Percentiles rank a stretch among this genome's conserved stretches.
Conservation (phyloP, 2,329 filamentous ascomycete genomes). For the Lachnellula subtilissima region DNA sequence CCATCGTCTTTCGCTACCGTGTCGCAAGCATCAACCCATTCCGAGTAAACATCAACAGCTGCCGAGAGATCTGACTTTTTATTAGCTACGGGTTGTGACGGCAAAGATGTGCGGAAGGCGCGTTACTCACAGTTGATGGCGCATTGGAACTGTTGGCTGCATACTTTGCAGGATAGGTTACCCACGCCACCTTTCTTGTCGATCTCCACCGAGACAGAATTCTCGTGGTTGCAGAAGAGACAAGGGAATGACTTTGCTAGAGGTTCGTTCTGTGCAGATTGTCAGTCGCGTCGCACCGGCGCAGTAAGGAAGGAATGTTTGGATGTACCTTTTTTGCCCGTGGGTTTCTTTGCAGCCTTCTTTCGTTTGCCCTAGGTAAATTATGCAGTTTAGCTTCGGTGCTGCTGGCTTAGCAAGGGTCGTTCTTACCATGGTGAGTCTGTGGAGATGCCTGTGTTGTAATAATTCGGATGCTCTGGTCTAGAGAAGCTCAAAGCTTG, state of each 20-base stretch:
- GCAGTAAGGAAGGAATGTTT: background rate
- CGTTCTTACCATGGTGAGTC: conserved; percentile 5
- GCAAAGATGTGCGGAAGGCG: background rate
- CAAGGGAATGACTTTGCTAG: conserved; percentile 86
- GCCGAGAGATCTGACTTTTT: conserved; percentile 68
- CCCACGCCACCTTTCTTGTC: conserved; percentile 91
- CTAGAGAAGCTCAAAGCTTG: no score
- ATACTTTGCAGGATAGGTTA: conserved; percentile 83
- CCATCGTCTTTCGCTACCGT: conserved; percentile 61
- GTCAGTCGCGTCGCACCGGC: conserved; percentile 2
- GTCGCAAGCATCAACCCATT: conserved; percentile 96
- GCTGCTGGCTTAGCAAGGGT: background rate
- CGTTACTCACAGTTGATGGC: conserved; percentile 79
- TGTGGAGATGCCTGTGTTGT: background rate
- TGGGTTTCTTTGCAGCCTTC: conserved; percentile 79
- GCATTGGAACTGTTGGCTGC: conserved; percentile 89
- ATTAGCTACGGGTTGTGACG: conserved; percentile 8
- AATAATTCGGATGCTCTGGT: background rate
- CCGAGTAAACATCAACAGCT: conserved; percentile 91
- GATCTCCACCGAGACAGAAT: conserved; percentile 82
- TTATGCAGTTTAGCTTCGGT: background rate
- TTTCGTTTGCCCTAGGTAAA: conserved; percentile 82
- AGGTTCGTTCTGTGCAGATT: conserved; percentile 53
- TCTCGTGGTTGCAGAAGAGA: conserved; percentile 98
- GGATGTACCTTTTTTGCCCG: conserved; percentile 70